Evolutionary conservation across 371 early-diverging fungal species (phyloP), one percentile per base, ranked within the genome.

Genomic region (Amoeboaphelidium occidentale): DNA sequence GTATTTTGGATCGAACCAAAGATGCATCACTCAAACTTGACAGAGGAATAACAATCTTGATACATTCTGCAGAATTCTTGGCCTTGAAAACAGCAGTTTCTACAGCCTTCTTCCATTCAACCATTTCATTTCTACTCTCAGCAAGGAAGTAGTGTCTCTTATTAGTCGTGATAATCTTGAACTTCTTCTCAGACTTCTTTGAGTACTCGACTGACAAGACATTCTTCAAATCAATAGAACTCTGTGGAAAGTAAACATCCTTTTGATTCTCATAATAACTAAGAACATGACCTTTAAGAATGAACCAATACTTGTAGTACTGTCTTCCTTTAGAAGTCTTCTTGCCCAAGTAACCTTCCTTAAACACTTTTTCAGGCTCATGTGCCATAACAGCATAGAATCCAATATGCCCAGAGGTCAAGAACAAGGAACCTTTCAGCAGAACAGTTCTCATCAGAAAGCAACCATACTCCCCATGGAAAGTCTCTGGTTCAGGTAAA

Each of bases 231-330:
- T 79, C 71, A n/a, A 84, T 66, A 23, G 70, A 67, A 0, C 70
- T 74, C 44, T 71, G 53, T 0, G 83, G 81, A 27, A 69, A 76
- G 53, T 84, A 81, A 3, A 66, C 57, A 53, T 79, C 74, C 63
- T 71, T 27, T 2, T 42, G 28, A 45, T 69, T 70, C 44, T 63
- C 67, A 53, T 70, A 79, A 58, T 69, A 75, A 26, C 66, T 60
- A 13, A 84, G 60, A 2, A 66, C 67, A 53, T 75, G 72, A 27
- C 74, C 66, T 32, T 72, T 67, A 17, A 84, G 63, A 32, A 74
- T 72, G 55, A 79, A 81, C 67, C 71, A 82, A 49, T 74, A 77
- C 0, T 74, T 67, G 3, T 56, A 62, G 50, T 63, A 77, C 26
- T 56, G 50, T 42, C 51, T 65, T 24, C 64, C 22, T 53, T 64